Evolutionary conservation across 768 basidiomycete species (phyloP).

Genomic region (Suillus luteus): DNA sequence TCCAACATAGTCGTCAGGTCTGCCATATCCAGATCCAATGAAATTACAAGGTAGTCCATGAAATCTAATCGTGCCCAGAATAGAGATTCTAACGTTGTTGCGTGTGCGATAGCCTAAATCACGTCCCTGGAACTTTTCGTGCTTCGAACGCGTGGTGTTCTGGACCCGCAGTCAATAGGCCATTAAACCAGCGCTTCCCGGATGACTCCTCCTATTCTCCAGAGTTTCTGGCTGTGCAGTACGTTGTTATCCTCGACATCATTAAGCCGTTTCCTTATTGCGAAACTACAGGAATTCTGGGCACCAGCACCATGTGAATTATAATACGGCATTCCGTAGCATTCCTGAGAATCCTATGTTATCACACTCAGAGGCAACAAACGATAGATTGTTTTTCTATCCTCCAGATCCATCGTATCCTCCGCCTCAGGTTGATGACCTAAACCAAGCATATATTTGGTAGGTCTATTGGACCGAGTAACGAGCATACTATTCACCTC

Average conservation of each 20-base stretch:
- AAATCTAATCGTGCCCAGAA: neutral
- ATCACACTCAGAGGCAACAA: neutral
- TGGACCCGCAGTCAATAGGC: neutral
- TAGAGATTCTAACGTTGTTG: neutral
- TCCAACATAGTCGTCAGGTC: neutral
- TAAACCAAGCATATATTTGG: neutral
- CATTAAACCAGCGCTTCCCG: neutral
- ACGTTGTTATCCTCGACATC: neutral
- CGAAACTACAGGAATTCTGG: too few species aligned
- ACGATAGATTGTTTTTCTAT: neutral
- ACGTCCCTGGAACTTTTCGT: neutral
- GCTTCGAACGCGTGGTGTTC: neutral
- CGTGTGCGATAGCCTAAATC: neutral
- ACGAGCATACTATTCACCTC: neutral
- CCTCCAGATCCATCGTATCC: neutral
- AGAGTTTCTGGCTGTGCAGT: neutral
- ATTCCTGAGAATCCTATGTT: neutral
- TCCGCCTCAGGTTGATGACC: neutral
- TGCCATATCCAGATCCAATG: neutral
- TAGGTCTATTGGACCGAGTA: neutral
- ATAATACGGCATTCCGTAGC: neutral
- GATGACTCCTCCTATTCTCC: neutral
- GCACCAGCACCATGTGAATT: neutral
- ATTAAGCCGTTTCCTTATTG: neutral
- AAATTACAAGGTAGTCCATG: neutral